These are phyloP conservation scores for Phaeosphaeria sp. DNA, from an alignment of 2,329 filamentous ascomycete genomes.

Conservation along the genomic window DNA sequence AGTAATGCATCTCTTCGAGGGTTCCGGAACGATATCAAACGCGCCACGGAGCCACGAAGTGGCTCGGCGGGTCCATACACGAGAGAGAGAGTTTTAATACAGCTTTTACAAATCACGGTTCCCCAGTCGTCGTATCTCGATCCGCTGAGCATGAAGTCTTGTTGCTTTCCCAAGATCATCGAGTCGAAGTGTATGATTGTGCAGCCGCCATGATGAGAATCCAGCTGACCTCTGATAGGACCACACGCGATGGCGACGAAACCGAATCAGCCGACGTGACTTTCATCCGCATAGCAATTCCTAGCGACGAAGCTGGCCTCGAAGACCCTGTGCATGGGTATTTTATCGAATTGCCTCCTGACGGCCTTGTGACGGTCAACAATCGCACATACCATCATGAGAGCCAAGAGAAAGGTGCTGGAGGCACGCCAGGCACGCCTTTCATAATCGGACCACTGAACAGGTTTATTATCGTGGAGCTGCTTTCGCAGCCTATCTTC, in stretches of 20 bases:
- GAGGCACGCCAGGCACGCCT: not conserved
- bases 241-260: not conserved
- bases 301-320: not conserved
- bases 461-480: slow-evolving; percentile 27
- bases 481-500: slow-evolving; percentile 25
- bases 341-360: slow-evolving; percentile 16
- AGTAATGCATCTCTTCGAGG: slow-evolving; percentile 7
- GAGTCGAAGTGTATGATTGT: slow-evolving; percentile 11
- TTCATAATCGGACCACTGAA: slow-evolving; percentile 25
- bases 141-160: not conserved
- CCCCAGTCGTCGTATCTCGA: slow-evolving; percentile 8
- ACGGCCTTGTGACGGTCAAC: slow-evolving; percentile 22
- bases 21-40: slow-evolving; percentile 13
- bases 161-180: slow-evolving; percentile 3
- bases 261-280: slow-evolving; percentile 3
- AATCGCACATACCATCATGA: slow-evolving; percentile 18
- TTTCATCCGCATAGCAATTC: slow-evolving; percentile 3
- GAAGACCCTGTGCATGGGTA: slow-evolving; percentile 2
- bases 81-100: not conserved
- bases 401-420: not conserved
- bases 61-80: not conserved
- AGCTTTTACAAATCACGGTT: not conserved
- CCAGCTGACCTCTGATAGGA: not conserved
- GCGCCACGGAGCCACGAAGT: not conserved
- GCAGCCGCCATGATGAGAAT: not conserved